A percentile compares a stretch with the other conserved stretches of the same genome.
Evolutionary conservation across 352 stramenopile species (phyloP).

Genomic region (Phytophthora megakarya): DNA sequence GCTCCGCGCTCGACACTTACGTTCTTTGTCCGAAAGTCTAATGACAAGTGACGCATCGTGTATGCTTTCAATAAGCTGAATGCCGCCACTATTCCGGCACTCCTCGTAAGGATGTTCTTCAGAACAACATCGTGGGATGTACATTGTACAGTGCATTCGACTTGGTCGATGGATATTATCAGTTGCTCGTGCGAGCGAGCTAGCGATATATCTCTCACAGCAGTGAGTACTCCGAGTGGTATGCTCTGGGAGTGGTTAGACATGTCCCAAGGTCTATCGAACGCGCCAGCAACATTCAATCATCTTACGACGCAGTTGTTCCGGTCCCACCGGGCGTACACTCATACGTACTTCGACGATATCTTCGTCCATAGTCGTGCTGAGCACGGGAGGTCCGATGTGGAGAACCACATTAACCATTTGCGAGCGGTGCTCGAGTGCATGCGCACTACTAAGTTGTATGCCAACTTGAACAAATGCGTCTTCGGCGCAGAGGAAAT

Average conservation of each 20-base stretch:
- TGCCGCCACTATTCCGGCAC: too few relatives aligned
- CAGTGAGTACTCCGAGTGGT: too few relatives aligned
- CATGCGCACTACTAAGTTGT: slow-evolving; percentile 25
- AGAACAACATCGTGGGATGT: too few relatives aligned
- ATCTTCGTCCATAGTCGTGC: slow-evolving; percentile 5
- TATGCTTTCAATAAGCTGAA: too few relatives aligned
- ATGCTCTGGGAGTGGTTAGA: too few relatives aligned
- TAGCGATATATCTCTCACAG: not conserved
- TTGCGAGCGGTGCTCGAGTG: slow-evolving; percentile 2
- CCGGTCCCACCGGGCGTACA: slow-evolving; percentile 1
- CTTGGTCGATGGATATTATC: not conserved
- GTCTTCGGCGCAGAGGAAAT: slow-evolving; percentile 29
- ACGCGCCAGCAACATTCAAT: not conserved
- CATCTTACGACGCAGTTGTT: not conserved
- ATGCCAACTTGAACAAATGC: slow-evolving; percentile 26
- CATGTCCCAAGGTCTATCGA: not conserved
- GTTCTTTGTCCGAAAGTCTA: too few relatives aligned
- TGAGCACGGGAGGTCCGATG: slow-evolving; percentile 4
- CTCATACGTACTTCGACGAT: slow-evolving; percentile 17
- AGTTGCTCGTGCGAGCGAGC: not conserved
- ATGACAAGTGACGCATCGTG: too few relatives aligned
- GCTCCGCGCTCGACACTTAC: too few relatives aligned
- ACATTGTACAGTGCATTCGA: too few relatives aligned
- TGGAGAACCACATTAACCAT: slow-evolving; percentile 15
- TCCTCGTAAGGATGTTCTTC: too few relatives aligned